phyloP scores from a whole-genome alignment of 1,284 basidiomycete genomes.

The Boletus sp. region DNA sequence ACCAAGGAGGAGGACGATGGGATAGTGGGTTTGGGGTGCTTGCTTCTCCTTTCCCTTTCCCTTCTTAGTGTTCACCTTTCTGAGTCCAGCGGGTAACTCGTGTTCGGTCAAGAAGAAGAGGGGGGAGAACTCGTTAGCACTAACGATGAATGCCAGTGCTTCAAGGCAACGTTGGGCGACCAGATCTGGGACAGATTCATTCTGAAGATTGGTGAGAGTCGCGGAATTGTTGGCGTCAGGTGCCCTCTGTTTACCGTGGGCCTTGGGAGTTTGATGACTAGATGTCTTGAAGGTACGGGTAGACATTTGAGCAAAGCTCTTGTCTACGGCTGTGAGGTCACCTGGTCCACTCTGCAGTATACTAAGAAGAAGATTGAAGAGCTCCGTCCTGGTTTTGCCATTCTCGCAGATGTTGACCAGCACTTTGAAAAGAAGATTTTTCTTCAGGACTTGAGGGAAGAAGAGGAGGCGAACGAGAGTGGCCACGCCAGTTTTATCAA shows the following conservation, averaged over 20 bases:
- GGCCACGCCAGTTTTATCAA: constrained; percentile 89
- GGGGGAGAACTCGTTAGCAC: constrained; percentile 76
- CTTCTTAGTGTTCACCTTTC: constrained; percentile 69
- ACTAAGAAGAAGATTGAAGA: constrained; percentile 88
- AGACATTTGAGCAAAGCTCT: constrained; percentile 91
- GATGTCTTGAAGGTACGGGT: constrained; percentile 63
- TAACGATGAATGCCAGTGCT: constrained; percentile 82
- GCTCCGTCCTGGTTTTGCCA: constrained; percentile 83
- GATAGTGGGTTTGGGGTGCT: constrained; percentile 77
- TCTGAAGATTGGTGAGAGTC: constrained; percentile 62
- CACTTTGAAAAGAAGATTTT: constrained; percentile 84
- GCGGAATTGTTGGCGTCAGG: constrained; percentile 51
- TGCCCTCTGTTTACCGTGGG: constrained; percentile 65
- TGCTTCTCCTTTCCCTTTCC: constrained; percentile 92
- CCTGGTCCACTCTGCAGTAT: constrained; percentile 95
- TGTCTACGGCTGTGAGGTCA: constrained; percentile 89
- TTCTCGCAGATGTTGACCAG: constrained; percentile 97
- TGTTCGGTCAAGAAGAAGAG: constrained; percentile 94
- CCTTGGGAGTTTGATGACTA: constrained; percentile 56
- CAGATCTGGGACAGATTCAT: constrained; percentile 84
- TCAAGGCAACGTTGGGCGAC: constrained; percentile 92
- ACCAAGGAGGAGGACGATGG: constrained; percentile 82
- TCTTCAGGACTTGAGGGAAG: constrained; percentile 90
- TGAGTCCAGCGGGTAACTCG: constrained; percentile 75
- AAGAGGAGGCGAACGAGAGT: constrained; percentile 91